Percentiles rank a stretch among this genome's conserved stretches.
phyloP scores from a whole-genome alignment of 345 rosid species.

The Orychophragmus violaceus region DNA sequence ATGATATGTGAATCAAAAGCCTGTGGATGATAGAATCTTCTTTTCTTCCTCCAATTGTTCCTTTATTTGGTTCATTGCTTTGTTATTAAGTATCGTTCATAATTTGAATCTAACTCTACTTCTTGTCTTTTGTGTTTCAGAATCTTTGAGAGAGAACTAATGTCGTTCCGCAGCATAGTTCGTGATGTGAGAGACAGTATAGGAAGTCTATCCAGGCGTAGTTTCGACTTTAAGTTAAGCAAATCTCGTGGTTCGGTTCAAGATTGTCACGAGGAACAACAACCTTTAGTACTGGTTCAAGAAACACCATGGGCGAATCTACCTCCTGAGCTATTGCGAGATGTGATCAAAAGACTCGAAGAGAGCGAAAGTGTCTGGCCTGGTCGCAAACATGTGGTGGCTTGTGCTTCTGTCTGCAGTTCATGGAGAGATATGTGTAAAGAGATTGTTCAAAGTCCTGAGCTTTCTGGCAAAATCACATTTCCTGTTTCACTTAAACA shows the following conservation, averaged over 20 bases:
- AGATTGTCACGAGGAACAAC: slow-evolving; percentile 57
- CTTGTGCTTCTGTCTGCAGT: slow-evolving; percentile 91
- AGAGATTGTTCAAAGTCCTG: slow-evolving; percentile 78
- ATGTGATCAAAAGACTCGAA: slow-evolving; percentile 86
- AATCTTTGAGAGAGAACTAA: background rate
- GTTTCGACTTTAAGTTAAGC: slow-evolving; percentile 75
- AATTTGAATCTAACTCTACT: slow-evolving; percentile 21
- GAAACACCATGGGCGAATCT: slow-evolving; percentile 81
- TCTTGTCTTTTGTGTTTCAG: slow-evolving; percentile 26
- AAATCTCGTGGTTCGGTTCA: slow-evolving; percentile 72
- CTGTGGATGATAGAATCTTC: slow-evolving; percentile 41
- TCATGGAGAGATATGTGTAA: slow-evolving; percentile 95
- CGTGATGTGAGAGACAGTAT: slow-evolving; percentile 88
- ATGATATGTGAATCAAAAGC: slow-evolving; percentile 25
- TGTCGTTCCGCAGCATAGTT: slow-evolving; percentile 91
- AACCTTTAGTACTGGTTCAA: slow-evolving; percentile 38
- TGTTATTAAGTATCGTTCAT: slow-evolving; percentile 33
- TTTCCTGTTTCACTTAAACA: slow-evolving; percentile 90
- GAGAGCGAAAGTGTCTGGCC: slow-evolving; percentile 87
- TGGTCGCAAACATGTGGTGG: slow-evolving; percentile 78
- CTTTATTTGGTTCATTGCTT: slow-evolving; percentile 37
- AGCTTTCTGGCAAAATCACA: slow-evolving; percentile 79
- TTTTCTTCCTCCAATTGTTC: slow-evolving; percentile 34
- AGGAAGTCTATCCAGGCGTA: slow-evolving; percentile 80
- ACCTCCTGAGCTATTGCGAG: slow-evolving; percentile 80